These are phyloP conservation scores for Botryosphaeria dothidea DNA, from an alignment of 2,329 filamentous ascomycete species.

Conservation along the genomic window DNA sequence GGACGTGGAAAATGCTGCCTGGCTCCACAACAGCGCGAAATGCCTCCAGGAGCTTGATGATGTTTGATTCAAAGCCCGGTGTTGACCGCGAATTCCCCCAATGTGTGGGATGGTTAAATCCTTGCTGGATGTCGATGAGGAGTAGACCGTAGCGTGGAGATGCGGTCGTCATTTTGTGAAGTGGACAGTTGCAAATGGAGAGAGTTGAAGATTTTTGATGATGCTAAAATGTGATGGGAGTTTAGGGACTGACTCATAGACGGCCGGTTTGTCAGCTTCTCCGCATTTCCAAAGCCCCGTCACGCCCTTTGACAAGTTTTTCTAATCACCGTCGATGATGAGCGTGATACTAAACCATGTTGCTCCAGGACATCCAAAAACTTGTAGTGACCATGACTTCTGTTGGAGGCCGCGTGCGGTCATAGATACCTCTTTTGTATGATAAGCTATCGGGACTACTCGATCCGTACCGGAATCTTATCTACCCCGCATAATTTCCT, in stretches of 20 bases:
- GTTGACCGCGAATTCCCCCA: slow-evolving; percentile 1
- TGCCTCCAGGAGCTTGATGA: not conserved
- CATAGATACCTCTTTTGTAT: no score
- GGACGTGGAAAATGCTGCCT: slow-evolving; percentile 1
- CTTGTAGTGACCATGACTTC: no score
- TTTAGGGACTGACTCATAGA: not conserved
- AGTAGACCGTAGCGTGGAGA: not conserved
- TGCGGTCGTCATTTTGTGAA: not conserved
- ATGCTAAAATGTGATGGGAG: not conserved
- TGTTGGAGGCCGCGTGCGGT: no score
- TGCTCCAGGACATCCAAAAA: no score
- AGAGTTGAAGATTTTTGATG: not conserved
- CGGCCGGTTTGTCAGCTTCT: not conserved
- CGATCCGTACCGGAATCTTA: not conserved
- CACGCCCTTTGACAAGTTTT: not conserved
- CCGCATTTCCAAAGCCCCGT: not conserved
- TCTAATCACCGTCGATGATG: no score
- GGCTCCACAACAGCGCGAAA: not conserved
- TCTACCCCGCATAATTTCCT: not conserved
- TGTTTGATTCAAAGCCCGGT: not conserved
- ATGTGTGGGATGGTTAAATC: not conserved
- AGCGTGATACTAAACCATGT: no score
- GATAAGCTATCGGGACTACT: not conserved
- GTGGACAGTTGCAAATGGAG: not conserved
- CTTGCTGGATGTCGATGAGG: slow-evolving; percentile 13